Evolutionary conservation across 192 early-diverging fungal genomes (phyloP).

Genomic region (Backusella macrospora): DNA sequence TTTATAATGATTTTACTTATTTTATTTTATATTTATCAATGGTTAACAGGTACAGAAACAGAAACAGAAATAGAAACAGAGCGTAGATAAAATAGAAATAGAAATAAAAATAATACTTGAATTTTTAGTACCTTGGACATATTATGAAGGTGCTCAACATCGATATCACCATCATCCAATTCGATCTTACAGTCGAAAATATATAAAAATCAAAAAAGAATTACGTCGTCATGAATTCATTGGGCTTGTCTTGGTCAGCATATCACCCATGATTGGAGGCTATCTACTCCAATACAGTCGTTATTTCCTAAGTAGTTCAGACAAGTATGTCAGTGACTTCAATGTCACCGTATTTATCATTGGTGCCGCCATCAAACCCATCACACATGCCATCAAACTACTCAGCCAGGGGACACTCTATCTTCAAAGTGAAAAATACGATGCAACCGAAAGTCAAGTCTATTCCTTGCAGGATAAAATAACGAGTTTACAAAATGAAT

Average conservation of each 20-base stretch:
- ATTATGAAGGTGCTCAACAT: conserved; percentile 57
- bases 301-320: conserved; percentile 52
- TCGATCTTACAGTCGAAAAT: conserved; percentile 9
- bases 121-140: conserved; percentile 58
- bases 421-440: conserved; percentile 52
- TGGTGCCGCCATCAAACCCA: conserved; percentile 55
- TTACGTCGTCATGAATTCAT: conserved; percentile 55
- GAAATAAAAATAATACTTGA: no score
- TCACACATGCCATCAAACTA: conserved; percentile 51
- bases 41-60: conserved; percentile 68
- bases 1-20: conserved; percentile 57
- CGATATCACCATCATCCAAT: conserved; percentile 37
- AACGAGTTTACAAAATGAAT: conserved; percentile 51
- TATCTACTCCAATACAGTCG: conserved; percentile 56
- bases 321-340: conserved; percentile 55
- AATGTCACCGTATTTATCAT: conserved; percentile 62
- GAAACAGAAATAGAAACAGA: no score
- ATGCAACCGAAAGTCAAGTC: conserved; percentile 49
- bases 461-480: conserved; percentile 48
- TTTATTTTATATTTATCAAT: conserved; percentile 60
- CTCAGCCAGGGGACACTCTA: conserved; percentile 53
- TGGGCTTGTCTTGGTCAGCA: conserved; percentile 48
- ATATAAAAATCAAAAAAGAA: conserved; percentile 40
- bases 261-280: conserved; percentile 57
- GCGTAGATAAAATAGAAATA: no score